phyloP scores from a whole-genome alignment of 73 alveolate species.

The Paramecium bursaria region DNA sequence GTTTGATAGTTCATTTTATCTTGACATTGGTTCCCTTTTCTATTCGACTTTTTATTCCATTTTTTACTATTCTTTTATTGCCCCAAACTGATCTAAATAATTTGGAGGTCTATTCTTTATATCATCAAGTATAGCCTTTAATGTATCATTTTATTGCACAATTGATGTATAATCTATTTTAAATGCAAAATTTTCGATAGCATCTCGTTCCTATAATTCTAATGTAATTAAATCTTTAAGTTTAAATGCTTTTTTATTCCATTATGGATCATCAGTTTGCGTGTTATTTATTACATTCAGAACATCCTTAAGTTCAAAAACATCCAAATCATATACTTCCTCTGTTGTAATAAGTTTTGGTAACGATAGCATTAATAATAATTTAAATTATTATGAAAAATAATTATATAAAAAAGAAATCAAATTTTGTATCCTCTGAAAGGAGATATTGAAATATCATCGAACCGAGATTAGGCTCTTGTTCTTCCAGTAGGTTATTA shows the following conservation, averaged over 20 bases:
- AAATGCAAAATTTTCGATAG: slow-evolving; percentile 65
- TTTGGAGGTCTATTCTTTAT: slow-evolving; percentile 47
- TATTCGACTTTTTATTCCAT: background rate
- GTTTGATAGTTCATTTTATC: slow-evolving; percentile 16
- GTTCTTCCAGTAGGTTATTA: no score
- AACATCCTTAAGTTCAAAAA: slow-evolving; percentile 43
- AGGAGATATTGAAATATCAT: no score
- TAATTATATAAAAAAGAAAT: no score
- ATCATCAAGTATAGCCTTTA: slow-evolving; percentile 53
- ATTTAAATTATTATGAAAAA: no score
- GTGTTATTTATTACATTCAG: background rate
- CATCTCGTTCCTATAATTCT: slow-evolving; percentile 62
- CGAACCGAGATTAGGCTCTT: no score
- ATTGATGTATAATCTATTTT: background rate
- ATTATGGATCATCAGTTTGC: slow-evolving; percentile 36
- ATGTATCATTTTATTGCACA: slow-evolving; percentile 46
- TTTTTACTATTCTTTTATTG: background rate
- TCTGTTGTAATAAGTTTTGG: slow-evolving; percentile 52
- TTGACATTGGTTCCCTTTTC: background rate
- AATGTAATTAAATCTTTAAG: slow-evolving; percentile 24
- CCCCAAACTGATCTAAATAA: background rate
- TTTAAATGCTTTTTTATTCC: slow-evolving; percentile 59
- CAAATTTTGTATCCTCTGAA: no score
- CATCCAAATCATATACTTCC: slow-evolving; percentile 65
- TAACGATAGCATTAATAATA: slow-evolving; percentile 42